phyloP scores from a whole-genome alignment of 768 basidiomycete species.

The Roridomyces roridus region DNA sequence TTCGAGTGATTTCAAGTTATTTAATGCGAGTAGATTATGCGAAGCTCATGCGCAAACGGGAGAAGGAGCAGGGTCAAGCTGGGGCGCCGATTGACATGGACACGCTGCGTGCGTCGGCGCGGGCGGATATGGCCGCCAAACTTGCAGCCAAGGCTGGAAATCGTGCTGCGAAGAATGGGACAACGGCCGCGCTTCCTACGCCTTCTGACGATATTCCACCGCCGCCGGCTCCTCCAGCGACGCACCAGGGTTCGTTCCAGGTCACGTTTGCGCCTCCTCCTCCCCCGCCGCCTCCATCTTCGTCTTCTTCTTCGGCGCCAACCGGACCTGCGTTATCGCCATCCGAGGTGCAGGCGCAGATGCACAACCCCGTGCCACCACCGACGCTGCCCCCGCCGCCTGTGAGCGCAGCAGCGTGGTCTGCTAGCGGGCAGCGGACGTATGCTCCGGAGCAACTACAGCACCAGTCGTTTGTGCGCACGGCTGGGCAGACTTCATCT shows the following conservation, averaged over 20 bases:
- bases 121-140: conserved; percentile 46
- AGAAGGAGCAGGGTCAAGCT: conserved; percentile 66
- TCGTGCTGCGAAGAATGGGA: conserved; percentile 18
- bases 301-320: conserved; percentile 17
- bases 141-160: conserved; percentile 34
- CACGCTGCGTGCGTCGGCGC: conserved; percentile 73
- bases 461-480: conserved; percentile 55
- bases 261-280: conserved; percentile 43
- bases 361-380: conserved; percentile 7
- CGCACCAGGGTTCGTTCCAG: conserved; percentile 70
- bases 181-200: conserved; percentile 29
- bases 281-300: conserved; percentile 4
- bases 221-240: conserved; percentile 25
- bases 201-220: conserved; percentile 29
- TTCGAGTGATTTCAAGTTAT: neutral
- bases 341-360: conserved; percentile 28
- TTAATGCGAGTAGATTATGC: conserved; percentile 66
- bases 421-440: conserved; percentile 25
- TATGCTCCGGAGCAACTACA: conserved; percentile 39
- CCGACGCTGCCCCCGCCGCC: conserved; percentile 18
- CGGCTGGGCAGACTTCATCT: conserved; percentile 23
- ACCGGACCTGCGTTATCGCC: conserved; percentile 22
- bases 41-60: conserved; percentile 80
- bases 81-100: conserved; percentile 73
- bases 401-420: conserved; percentile 28